Evolutionary conservation across 2,329 filamentous ascomycete genomes (phyloP), one percentile per base, ranked within the genome.

Genomic region (Chalaropsis thielavioides): DNA sequence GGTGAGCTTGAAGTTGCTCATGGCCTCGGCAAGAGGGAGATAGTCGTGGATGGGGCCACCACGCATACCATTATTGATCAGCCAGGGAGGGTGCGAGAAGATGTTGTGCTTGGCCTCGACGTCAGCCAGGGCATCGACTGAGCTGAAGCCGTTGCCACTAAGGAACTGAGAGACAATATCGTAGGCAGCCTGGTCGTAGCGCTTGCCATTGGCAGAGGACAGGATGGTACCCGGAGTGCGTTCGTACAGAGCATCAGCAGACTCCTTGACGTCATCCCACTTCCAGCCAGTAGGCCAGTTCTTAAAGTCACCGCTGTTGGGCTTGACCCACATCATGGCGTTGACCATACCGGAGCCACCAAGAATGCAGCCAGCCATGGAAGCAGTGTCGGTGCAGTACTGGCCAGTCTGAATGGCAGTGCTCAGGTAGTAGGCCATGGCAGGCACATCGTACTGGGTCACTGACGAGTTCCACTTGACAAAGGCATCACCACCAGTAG

Each of bases 251-350:
- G 83, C 80, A 38, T 80, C 74, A 6, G 84, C 81, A 1, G 86
- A 82, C 35, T 75, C 72, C 67, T 76, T 75, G 71, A 90, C 80
- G 69, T 90, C 85, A 5, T 75, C 72, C 27, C 83, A 79, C 72
- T 87, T 84, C 88, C 88, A 91, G 40, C 87, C 87, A 1, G 75
- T 68, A 0, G 88, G 88, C 76, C 88, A 91, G 72, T 87, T 87
- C 72, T 81, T 79, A 71, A 90, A 84, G 77, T 87, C 90, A 71
- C 90, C 88, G 7, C 76, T 72, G 7, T 81, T 77, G 66, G 66
- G 65, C 66, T 82, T 84, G 79, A 83, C 87, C 81, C 84, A 88
- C 46, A 89, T 77, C 60, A 83, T 85, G 63, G 85, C 82, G 69
- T 89, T 89, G 70, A 88, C 78, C 38, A 83, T 81, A 19, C 83